These are phyloP conservation scores for Didymellaceae sp. DNA, from an alignment of 2,329 filamentous ascomycete genomes.

Conservation along the genomic window DNA sequence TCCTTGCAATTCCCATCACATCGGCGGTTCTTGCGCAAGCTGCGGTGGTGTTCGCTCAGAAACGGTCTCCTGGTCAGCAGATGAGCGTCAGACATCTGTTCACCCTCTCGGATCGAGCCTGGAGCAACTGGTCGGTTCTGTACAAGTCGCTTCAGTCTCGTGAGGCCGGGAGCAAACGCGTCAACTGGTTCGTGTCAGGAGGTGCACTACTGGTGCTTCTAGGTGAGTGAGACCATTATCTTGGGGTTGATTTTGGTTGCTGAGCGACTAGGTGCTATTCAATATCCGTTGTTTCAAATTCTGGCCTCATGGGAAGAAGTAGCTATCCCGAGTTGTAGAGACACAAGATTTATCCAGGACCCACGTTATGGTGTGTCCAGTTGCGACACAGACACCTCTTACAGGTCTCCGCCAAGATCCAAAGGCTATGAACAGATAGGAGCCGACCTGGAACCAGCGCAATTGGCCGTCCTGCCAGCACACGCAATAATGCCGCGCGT, in stretches of 20 bases:
- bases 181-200: neutral
- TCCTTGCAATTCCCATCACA: slow-evolving; percentile 17
- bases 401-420: neutral
- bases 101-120: slow-evolving; percentile 20
- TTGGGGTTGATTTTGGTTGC: neutral
- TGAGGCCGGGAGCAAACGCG: neutral
- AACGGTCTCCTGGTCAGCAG: neutral
- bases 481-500: neutral
- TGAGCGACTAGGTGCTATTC: slow-evolving; percentile 3
- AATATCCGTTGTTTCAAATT: slow-evolving; percentile 4
- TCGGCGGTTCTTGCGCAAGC: slow-evolving; percentile 23
- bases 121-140: neutral
- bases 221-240: neutral
- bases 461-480: slow-evolving; percentile 7
- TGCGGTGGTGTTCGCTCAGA: slow-evolving; percentile 21
- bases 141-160: neutral
- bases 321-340: neutral
- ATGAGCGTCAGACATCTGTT: slow-evolving; percentile 20
- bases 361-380: neutral
- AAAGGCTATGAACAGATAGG: slow-evolving; percentile 2
- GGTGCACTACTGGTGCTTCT: neutral
- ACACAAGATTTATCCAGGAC: neutral
- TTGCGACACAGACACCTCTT: neutral
- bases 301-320: neutral
- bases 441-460: slow-evolving; percentile 16